phyloP scores from a whole-genome alignment of 305 asterid species.

The Fraxinus latifolia region DNA sequence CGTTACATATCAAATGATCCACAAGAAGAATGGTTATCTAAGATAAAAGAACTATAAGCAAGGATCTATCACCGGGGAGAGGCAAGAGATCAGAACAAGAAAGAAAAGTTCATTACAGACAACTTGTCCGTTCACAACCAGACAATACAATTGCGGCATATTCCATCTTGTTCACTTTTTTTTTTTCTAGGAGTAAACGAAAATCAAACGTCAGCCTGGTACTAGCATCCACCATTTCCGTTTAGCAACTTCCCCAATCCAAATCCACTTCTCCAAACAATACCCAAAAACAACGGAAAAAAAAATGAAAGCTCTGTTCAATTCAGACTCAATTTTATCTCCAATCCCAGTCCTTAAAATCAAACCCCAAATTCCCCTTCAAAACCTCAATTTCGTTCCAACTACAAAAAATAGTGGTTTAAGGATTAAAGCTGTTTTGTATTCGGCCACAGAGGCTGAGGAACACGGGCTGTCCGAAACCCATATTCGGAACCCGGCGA shows the following conservation, averaged over 20 bases:
- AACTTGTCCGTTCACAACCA: neutral
- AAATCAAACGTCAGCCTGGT: neutral
- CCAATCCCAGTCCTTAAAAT: conserved; percentile 29
- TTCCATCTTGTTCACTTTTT: neutral
- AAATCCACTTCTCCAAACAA: conserved; percentile 15
- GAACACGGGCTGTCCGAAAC: conserved; percentile 29
- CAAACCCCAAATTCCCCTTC: conserved; percentile 22
- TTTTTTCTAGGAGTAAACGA: neutral
- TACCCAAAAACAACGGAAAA: neutral
- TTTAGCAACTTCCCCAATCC: conserved; percentile 26
- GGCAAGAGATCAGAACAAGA: neutral
- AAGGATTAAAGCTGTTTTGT: conserved; percentile 34
- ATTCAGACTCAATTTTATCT: conserved; percentile 30
- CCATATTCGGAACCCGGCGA: conserved; percentile 50
- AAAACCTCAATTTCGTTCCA: conserved; percentile 23
- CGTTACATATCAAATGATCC: too few species aligned
- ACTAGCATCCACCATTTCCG: conserved; percentile 15
- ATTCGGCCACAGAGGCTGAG: conserved; percentile 40
- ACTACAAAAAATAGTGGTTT: conserved; percentile 27
- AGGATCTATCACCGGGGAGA: too few species aligned
- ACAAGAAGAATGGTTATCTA: too few species aligned
- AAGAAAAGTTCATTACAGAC: neutral
- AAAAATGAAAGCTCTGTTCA: conserved; percentile 48
- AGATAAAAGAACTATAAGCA: too few species aligned
- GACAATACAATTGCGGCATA: neutral